A percentile compares a stretch with the other conserved stretches of the same genome.
These are phyloP conservation scores for Thinopyrum elongatum DNA, from an alignment of 176 grass and related monocot species.

Conservation along the genomic window DNA sequence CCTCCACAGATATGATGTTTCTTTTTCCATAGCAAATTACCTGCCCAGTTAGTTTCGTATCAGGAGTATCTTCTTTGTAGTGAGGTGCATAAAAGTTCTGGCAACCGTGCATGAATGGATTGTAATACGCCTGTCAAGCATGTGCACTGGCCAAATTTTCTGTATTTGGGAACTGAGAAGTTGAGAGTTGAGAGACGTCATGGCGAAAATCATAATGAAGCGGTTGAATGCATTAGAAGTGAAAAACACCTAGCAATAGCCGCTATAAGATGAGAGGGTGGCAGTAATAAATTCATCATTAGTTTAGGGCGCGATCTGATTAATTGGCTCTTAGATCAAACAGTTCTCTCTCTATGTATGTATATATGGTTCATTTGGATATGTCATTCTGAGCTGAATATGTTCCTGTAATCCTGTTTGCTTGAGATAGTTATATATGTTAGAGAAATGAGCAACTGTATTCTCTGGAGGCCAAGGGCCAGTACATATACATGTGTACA, in stretches of 20 bases:
- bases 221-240: not conserved
- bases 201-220: no score
- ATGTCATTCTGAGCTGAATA: no score
- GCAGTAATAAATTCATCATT: no score
- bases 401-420: no score
- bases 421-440: no score
- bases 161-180: not conserved
- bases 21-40: not conserved
- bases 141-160: not conserved
- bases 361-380: no score
- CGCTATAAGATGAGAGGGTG: no score
- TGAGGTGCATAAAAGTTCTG: not conserved
- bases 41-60: not conserved
- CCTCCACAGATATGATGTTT: not conserved
- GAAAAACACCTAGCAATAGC: not conserved
- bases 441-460: no score
- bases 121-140: not conserved
- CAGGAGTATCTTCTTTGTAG: not conserved
- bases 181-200: not conserved
- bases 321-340: no score
- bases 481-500: no score
- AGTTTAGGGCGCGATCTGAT: not conserved
- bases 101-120: not conserved
- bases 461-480: no score
- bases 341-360: no score